Evolutionary conservation across 768 basidiomycete species (phyloP), one percentile per base, ranked within the genome.

Genomic region (Pleurotus pulmonarius): DNA sequence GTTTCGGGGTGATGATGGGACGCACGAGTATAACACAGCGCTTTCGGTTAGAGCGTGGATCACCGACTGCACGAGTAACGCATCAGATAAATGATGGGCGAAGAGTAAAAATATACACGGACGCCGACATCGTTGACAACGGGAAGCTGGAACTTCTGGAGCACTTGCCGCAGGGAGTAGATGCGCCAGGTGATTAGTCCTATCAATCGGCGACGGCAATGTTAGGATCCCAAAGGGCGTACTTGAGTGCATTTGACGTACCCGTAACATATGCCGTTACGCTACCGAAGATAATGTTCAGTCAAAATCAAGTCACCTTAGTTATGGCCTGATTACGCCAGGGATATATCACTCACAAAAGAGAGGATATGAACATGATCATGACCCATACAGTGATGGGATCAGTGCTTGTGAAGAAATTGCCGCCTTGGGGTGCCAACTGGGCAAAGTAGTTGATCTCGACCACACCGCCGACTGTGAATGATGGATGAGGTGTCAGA

Each of bases 281-380:
- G n/a, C 49, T 49, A 5, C 12, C 8, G n/a, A 15, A 38, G n/a
- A 9, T 2, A 34, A 34, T 2, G 29, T 34, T 34, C 29, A 34
- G 2, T 29, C 29, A 20, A 20, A 20, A 20, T 20, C 20, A 3
- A 20, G 20, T 20, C 29, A 8, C 29, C 29, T 34, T 34, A 8
- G 29, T 34, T 1, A 34, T 11, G 11, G 8, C 29, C 8, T 11
- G 29, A 34, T 34, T 9, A 11, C 29, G 29, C 29, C 29, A 34
- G 1, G 29, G 7, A 34, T 9, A 34, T 34, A 9, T 8, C 9
- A 49, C 49, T n/a, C 18, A 49, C 49, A 49, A 34, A 18, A 49
- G 49, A 24, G 49, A 24, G 11, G 49, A 49, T n/a, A 49, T n/a
- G 26, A 49, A 24, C 49, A 49, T 49, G 22, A 49, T n/a, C n/a